Evolutionary conservation across 148 eudicot species (phyloP), one percentile per base, ranked within the genome.

Genomic region (Vaccinium vitisidaea): DNA sequence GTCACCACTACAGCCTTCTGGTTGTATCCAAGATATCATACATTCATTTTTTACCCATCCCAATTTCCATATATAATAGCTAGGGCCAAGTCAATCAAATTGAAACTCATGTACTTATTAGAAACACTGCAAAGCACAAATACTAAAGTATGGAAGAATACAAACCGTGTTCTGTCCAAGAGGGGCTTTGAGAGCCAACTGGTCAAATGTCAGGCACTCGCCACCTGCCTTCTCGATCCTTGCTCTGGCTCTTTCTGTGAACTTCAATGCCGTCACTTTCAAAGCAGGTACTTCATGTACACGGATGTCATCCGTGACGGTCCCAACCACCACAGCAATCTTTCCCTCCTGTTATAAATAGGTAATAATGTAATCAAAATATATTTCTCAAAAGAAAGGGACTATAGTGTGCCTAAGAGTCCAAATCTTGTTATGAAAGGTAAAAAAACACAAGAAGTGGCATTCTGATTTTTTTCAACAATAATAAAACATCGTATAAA

Each of bases 161-260:
- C 81, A 79, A 91, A 95, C 98, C 95, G 98, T 95, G 89, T 95
- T 93, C 91, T 95, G 98, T n/a, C 98, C 98, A 86, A 95, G 98
- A 25, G 98, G 98, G 73, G 98, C 98, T 77, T 92, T 88, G 30
- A 95, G 96, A 85, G 98, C 98, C 83, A 95, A 85, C 93, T 94
- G 94, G 83, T 94, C 98, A 83, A 95, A 95, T 10, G 98, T 95
- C 63, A 94, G 71, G 70, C 98, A 94, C 87, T 95, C 96, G 0
- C 98, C 98, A 52, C 98, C 98, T 0, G 98, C 95, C 87, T 94
- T 94, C 90, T 94, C 98, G 86, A 94, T 95, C 75, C 98, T 90
- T 50, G 98, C 98, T 86, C 98, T 92, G 1, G 98, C 98, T 4
- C 92, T 94, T 86, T 94, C 95, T 46, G 98, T 95, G 82, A 95